These are phyloP conservation scores for Chrysosphaeria jannelii DNA, from an alignment of 2,329 filamentous ascomycete genomes.

Conservation along the genomic window DNA sequence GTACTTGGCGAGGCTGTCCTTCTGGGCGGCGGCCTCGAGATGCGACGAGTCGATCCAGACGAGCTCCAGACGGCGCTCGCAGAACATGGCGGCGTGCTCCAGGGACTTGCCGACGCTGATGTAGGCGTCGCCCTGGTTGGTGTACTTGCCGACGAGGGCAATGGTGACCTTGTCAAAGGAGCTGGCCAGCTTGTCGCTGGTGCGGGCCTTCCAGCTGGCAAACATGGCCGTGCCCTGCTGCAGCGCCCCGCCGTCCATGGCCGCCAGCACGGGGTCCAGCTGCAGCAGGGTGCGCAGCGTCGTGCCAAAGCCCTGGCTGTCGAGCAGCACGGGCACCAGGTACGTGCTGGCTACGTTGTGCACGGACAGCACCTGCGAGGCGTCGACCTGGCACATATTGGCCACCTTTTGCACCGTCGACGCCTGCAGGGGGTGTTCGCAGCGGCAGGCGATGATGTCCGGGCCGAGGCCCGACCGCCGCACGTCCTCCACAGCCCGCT, in stretches of 20 bases:
- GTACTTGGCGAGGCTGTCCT: conserved; percentile 35
- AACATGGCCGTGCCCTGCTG: conserved; percentile 43
- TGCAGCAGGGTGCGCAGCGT: conserved; percentile 20
- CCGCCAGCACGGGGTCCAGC: conserved; percentile 24
- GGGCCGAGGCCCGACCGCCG: conserved; percentile 51
- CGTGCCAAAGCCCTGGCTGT: conserved; percentile 42
- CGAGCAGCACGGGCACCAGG: conserved; percentile 76
- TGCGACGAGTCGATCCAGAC: conserved; percentile 64
- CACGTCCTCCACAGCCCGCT: conserved; percentile 60
- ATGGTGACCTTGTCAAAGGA: conserved; percentile 46
- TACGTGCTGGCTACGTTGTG: conserved; percentile 76
- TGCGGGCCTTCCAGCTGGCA: conserved; percentile 36
- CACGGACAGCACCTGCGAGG: conserved; percentile 65
- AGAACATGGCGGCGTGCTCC: conserved; percentile 76
- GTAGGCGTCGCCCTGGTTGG: conserved; percentile 59
- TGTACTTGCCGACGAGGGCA: conserved; percentile 80
- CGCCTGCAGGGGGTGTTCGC: conserved; percentile 43
- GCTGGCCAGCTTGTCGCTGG: conserved; percentile 13
- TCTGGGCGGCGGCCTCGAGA: conserved; percentile 36
- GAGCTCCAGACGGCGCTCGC: conserved; percentile 47
- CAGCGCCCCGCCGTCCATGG: conserved; percentile 22
- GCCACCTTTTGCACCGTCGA: conserved; percentile 66
- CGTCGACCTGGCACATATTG: conserved; percentile 61
- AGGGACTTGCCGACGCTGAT: conserved; percentile 49
- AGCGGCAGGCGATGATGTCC: conserved; percentile 77